These are phyloP conservation scores for Raphanus raphanistrum DNA, from an alignment of 345 rosid genomes.

Conservation along the genomic window DNA sequence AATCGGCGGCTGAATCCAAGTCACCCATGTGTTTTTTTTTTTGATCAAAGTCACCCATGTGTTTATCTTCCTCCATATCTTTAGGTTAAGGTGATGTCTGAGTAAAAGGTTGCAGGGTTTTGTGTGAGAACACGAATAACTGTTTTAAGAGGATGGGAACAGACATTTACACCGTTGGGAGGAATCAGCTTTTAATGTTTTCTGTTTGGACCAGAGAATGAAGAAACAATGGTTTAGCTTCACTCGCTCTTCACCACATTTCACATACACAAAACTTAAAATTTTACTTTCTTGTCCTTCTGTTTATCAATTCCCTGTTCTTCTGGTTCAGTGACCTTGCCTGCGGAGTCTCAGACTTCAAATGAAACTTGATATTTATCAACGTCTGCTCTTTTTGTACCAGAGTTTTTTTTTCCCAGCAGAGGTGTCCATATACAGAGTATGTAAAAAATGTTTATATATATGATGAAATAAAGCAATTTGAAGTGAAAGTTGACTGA, in stretches of 20 bases:
- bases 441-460: not conserved
- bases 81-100: constrained; percentile 6
- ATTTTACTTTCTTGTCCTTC: constrained; percentile 27
- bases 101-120: constrained; percentile 27
- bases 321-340: constrained; percentile 21
- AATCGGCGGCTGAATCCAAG: constrained; percentile 28
- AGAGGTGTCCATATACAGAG: constrained; percentile 34
- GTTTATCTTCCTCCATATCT: constrained; percentile 28
- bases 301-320: constrained; percentile 35
- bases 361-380: constrained; percentile 33
- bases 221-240: constrained; percentile 25
- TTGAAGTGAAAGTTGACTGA: constrained; percentile 21
- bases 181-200: constrained; percentile 36
- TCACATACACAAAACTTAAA: not conserved
- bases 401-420: constrained; percentile 4
- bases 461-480: constrained; percentile 9
- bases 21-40: constrained; percentile 30
- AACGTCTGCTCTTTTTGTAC: constrained; percentile 21
- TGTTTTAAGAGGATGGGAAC: constrained; percentile 39
- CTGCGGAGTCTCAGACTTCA: constrained; percentile 30
- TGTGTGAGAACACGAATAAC: constrained; percentile 38
- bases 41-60: constrained; percentile 22
- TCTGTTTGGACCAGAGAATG: constrained; percentile 27
- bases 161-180: constrained; percentile 41
- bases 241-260: constrained; percentile 20